A percentile compares a stretch with the other conserved stretches of the same genome.
Conservation (phyloP, 176 grass and related monocot species). For the Metroxylon sagu region DNA sequence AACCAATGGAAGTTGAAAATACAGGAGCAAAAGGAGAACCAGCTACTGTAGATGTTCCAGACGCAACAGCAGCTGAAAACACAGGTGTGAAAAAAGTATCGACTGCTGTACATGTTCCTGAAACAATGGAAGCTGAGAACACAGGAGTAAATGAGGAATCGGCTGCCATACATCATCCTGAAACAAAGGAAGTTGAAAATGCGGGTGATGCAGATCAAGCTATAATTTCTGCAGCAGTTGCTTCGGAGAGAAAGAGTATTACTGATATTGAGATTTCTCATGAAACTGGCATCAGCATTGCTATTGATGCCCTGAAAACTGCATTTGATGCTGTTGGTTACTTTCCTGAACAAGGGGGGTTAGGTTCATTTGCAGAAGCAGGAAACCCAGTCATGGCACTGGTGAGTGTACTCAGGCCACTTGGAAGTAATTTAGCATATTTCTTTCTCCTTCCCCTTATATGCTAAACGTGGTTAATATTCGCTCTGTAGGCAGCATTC, state of each 20-base stretch:
- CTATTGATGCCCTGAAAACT: constrained; percentile 69
- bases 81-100: constrained; percentile 46
- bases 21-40: constrained; percentile 44
- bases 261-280: constrained; percentile 37
- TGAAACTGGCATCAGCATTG: constrained; percentile 42
- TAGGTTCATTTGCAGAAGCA: constrained; percentile 73
- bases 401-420: constrained; percentile 29
- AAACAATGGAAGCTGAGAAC: constrained; percentile 38
- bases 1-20: constrained; percentile 67
- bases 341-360: constrained; percentile 46
- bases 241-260: constrained; percentile 23
- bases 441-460: neutral
- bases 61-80: constrained; percentile 61
- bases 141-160: constrained; percentile 27
- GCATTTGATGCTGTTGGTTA: constrained; percentile 77
- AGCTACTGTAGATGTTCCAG: constrained; percentile 30
- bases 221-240: constrained; percentile 34
- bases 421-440: neutral
- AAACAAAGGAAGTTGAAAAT: constrained; percentile 45
- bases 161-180: constrained; percentile 23
- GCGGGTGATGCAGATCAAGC: constrained; percentile 34
- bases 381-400: constrained; percentile 97
- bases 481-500: constrained; percentile 68
- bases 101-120: constrained; percentile 22
- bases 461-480: neutral